phyloP scores from a whole-genome alignment of 1,284 basidiomycete genomes.

The Melampsora larici-populina region DNA sequence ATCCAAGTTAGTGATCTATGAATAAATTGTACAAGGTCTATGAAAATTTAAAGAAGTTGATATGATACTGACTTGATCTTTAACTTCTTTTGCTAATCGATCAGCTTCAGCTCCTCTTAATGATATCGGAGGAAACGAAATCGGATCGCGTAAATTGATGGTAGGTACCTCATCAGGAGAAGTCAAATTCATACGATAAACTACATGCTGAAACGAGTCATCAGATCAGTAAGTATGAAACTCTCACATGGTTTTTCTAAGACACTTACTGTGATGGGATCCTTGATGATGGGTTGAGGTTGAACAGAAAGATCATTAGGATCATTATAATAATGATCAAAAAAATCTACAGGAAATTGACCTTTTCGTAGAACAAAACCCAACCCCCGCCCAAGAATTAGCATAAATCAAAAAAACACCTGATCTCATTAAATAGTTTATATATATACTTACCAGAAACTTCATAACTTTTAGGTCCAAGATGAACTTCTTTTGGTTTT shows the following conservation, averaged over 20 bases:
- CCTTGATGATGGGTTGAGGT: conserved; percentile 45
- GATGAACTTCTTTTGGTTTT: neutral
- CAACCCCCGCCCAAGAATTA: conserved; percentile 42
- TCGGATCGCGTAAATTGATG: conserved; percentile 44
- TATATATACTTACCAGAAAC: neutral
- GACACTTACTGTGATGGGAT: conserved; percentile 42
- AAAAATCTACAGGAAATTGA: conserved; percentile 34
- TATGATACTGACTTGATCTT: conserved; percentile 20
- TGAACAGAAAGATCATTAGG: conserved; percentile 44
- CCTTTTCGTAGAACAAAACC: conserved; percentile 29
- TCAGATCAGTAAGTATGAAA: neutral
- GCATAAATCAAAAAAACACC: conserved; percentile 21
- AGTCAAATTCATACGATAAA: conserved; percentile 7
- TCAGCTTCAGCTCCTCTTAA: conserved; percentile 10
- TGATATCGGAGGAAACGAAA: conserved; percentile 44
- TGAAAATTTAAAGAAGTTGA: conserved; percentile 36
- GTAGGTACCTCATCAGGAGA: conserved; percentile 29
- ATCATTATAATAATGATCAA: conserved; percentile 43
- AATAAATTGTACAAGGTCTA: neutral
- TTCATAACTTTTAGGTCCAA: neutral
- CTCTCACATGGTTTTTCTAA: neutral
- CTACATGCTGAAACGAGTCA: neutral
- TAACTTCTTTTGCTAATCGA: neutral
- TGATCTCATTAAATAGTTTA: neutral
- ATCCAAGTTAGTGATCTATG: neutral